phyloP scores from a whole-genome alignment of 805 yeast species.

The Candida boleticola region DNA sequence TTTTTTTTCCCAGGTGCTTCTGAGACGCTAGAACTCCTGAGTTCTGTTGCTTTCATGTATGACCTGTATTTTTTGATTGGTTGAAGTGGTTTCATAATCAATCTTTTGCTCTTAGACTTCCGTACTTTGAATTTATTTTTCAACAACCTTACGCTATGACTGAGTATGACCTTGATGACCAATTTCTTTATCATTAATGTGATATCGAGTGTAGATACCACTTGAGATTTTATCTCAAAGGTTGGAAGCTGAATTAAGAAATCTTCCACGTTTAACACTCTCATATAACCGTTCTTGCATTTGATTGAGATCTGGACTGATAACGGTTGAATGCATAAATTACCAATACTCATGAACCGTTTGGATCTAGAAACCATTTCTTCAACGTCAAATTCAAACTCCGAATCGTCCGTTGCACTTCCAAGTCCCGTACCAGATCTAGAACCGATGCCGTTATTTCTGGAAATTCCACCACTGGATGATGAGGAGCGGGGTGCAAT shows the following conservation, averaged over 20 bases:
- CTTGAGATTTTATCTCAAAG: slow-evolving; percentile 25
- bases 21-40: too few species aligned
- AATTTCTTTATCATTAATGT: slow-evolving; percentile 31
- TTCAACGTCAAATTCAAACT: slow-evolving; percentile 32
- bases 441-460: neutral
- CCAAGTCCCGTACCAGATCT: neutral
- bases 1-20: neutral
- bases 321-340: slow-evolving; percentile 39
- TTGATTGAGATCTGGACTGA: slow-evolving; percentile 35
- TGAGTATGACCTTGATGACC: slow-evolving; percentile 29
- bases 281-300: slow-evolving; percentile 30
- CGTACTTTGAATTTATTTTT: slow-evolving; percentile 28
- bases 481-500: neutral
- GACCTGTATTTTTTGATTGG: slow-evolving; percentile 22
- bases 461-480: neutral
- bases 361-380: slow-evolving; percentile 78
- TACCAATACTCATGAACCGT: slow-evolving; percentile 64
- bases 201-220: slow-evolving; percentile 36
- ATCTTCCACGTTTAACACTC: slow-evolving; percentile 37
- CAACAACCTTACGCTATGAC: slow-evolving; percentile 35
- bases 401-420: slow-evolving; percentile 4
- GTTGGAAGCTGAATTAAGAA: slow-evolving; percentile 34
- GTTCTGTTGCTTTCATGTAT: slow-evolving; percentile 22
- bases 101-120: slow-evolving; percentile 10
- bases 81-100: slow-evolving; percentile 16